These are phyloP conservation scores for Mycena olivaceomarginata DNA, from an alignment of 768 basidiomycete species.

Conservation along the genomic window DNA sequence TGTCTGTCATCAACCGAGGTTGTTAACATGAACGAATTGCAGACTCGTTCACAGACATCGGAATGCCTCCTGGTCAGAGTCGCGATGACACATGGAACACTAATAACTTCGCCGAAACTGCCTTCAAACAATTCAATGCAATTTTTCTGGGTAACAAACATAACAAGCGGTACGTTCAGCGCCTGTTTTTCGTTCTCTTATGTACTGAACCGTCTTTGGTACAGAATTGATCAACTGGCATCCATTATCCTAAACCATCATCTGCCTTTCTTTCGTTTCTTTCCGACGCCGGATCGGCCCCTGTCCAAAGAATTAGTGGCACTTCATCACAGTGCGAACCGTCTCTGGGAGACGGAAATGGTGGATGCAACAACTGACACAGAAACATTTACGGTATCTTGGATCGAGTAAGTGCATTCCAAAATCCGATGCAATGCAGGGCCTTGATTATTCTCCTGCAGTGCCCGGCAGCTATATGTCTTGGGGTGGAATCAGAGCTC, in stretches of 20 bases:
- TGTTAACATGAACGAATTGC: too few relatives aligned
- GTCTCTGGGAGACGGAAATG: slow-evolving; percentile 20
- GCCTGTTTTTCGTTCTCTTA: too few relatives aligned
- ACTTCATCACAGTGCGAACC: not conserved
- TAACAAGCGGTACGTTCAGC: slow-evolving; percentile 13
- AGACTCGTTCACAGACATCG: slow-evolving; percentile 26
- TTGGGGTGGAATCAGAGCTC: too few relatives aligned
- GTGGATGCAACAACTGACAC: not conserved
- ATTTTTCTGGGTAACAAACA: slow-evolving; percentile 26
- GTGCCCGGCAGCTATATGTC: too few relatives aligned
- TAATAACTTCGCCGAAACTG: slow-evolving; percentile 31
- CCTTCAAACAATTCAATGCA: slow-evolving; percentile 23
- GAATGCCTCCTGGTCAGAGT: slow-evolving; percentile 6
- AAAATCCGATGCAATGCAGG: not conserved
- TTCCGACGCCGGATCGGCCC: slow-evolving; percentile 1
- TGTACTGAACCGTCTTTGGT: too few relatives aligned
- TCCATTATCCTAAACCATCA: slow-evolving; percentile 19
- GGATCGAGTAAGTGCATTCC: not conserved
- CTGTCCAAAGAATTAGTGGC: not conserved
- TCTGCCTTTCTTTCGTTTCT: slow-evolving; percentile 22
- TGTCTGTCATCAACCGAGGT: too few relatives aligned
- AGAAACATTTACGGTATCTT: not conserved
- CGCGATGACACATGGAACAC: slow-evolving; percentile 23
- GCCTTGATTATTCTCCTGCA: too few relatives aligned
- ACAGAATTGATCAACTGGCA: slow-evolving; percentile 20